phyloP scores from a whole-genome alignment of 495 filamentous ascomycete species.

The Penicillium longicatenatum region DNA sequence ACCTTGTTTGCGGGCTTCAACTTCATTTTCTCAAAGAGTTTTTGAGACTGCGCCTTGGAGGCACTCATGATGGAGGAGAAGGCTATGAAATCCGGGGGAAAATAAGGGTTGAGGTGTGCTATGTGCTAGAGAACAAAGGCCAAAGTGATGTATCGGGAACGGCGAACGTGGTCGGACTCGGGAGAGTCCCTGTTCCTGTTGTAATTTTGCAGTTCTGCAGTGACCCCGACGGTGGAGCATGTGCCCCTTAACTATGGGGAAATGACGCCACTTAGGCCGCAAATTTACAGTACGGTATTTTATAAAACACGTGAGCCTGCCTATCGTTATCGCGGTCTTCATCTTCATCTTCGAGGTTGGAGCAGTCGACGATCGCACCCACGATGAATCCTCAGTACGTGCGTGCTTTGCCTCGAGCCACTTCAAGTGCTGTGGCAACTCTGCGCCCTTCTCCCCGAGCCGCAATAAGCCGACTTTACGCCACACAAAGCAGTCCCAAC shows the following conservation, averaged over 20 bases:
- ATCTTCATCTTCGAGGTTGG: slow-evolving; percentile 5
- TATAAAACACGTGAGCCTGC: slow-evolving; percentile 15
- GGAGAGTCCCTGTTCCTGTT: slow-evolving; percentile 17
- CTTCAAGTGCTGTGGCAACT: slow-evolving; percentile 10
- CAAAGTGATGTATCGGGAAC: slow-evolving; percentile 27
- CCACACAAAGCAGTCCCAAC: slow-evolving; percentile 53
- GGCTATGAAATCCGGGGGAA: slow-evolving; percentile 7
- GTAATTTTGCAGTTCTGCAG: slow-evolving; percentile 24
- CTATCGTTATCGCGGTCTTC: slow-evolving; percentile 21
- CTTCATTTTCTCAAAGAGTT: slow-evolving; percentile 97
- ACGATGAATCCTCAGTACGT: slow-evolving; percentile 24
- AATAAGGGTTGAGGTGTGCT: slow-evolving; percentile 11
- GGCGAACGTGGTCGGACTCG: slow-evolving; percentile 34
- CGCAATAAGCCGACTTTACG: slow-evolving; percentile 44
- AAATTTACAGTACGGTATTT: slow-evolving; percentile 23
- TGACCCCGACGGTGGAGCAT: slow-evolving; percentile 7
- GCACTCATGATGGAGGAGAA: slow-evolving; percentile 65
- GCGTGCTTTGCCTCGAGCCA: slow-evolving; percentile 23
- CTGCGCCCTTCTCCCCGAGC: slow-evolving; percentile 24
- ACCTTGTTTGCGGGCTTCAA: slow-evolving; percentile 93
- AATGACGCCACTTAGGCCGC: slow-evolving; percentile 3
- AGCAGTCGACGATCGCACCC: slow-evolving; percentile 5
- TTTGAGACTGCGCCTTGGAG: slow-evolving; percentile 91
- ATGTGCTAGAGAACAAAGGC: slow-evolving; percentile 22
- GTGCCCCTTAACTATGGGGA: background rate